Conservation (phyloP, 2,329 filamentous ascomycete genomes). For the Fusarium ambrosium region DNA sequence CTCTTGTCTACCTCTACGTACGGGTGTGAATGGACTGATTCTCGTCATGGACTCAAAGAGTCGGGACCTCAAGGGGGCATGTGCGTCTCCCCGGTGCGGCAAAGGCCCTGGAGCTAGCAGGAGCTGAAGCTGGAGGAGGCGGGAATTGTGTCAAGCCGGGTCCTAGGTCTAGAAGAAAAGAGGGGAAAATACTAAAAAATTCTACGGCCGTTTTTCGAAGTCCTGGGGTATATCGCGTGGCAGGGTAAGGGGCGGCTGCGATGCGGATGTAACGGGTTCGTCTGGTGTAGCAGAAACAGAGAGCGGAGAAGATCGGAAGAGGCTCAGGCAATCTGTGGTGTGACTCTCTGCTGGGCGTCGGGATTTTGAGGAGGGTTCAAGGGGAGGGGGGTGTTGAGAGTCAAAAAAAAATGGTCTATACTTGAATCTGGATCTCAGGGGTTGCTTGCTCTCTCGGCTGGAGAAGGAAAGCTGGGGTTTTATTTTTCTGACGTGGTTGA, state of each 20-base stretch:
- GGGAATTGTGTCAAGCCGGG: constrained; percentile 18
- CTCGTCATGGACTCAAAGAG: constrained; percentile 5
- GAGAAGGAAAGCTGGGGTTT: not conserved
- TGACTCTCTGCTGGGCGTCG: constrained; percentile 29
- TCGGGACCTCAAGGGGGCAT: constrained; percentile 22
- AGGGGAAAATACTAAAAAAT: constrained; percentile 1
- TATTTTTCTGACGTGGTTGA: not conserved
- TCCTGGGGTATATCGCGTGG: constrained; percentile 8
- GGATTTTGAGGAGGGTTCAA: constrained; percentile 31
- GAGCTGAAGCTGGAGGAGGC: constrained; percentile 6
- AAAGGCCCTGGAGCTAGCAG: not conserved
- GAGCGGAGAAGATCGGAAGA: constrained; percentile 24
- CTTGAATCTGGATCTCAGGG: not conserved
- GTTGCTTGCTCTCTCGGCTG: not conserved
- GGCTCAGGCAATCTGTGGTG: constrained; percentile 35
- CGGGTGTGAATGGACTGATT: constrained; percentile 35
- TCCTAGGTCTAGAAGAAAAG: constrained; percentile 13
- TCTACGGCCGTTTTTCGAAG: not conserved
- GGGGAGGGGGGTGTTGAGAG: not conserved
- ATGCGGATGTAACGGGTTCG: constrained; percentile 4
- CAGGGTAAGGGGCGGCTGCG: not conserved
- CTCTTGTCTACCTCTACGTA: not conserved
- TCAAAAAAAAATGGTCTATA: not conserved
- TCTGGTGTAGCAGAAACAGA: not conserved
- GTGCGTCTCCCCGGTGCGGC: constrained; percentile 11